Base-by-base conservation (phyloP, 2,329 filamentous ascomycete species). In the Dactylellina cionopaga region DNA sequence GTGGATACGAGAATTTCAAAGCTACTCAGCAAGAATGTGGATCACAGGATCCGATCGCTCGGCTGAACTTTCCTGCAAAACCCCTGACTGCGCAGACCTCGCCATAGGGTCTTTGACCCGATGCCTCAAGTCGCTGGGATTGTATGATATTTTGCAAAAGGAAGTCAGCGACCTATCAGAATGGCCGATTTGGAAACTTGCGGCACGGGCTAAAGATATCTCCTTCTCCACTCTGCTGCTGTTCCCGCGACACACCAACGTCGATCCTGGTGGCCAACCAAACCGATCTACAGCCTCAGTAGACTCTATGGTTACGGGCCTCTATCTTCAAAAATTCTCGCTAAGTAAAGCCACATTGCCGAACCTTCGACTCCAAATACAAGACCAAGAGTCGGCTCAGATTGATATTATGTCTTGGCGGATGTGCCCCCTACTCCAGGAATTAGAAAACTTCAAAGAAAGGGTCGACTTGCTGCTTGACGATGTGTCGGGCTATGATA, bases 81-180 rank as follows among this genome's bases (percentile, higher is more conserved):
- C 29, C 63, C 17, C 31, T 56, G 31, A 41, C 43, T 43, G 44
- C 17, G 35, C 72, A 39, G 37, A 37, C 43, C 47, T 35, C 1
- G 31, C 22, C 31, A 51, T 58, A 13, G 24, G 37, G 19, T 37
- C 13, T 39, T 37, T 72, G 59, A 64, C 41, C 17, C 49, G 22
- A 22, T 43, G 41, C 25, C 41, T 51, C 24, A 7, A 51, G 56
- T 27, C 41, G 24, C 41, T 44, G 24, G 33, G 35, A 46, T 44
- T 35, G 31, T 31, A 31, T 31, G 39, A 33, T 22, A 43, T 43
- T 19, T 19, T 43, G 17, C 15, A 19, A 5, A n/a, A 43, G 7
- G 22, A 19, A 19, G 5, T 11, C 4, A 43, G 15, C 4, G 17
- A n/a, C 9, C 22, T 43, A 43, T 43, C 39, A 3, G 2, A 43